Percentiles rank a stretch among this genome's conserved stretches.
These are phyloP conservation scores for Tubosaeta brunneosetosa DNA, from an alignment of 768 basidiomycete genomes.

Conservation along the genomic window DNA sequence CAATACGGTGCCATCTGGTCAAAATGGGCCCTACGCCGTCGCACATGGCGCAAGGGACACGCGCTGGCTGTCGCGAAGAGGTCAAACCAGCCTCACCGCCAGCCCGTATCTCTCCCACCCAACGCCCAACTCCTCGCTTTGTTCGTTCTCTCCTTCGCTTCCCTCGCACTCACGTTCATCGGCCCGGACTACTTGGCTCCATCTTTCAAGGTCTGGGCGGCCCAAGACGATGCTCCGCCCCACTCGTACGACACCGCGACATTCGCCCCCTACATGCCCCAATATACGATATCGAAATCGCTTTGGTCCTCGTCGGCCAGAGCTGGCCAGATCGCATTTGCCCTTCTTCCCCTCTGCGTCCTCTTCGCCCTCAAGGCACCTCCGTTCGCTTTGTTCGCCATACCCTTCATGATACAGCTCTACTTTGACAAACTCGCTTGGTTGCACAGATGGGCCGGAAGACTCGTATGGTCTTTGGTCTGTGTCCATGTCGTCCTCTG, in stretches of 20 bases:
- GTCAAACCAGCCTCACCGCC: constrained; percentile 33
- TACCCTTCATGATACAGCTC: constrained; percentile 57
- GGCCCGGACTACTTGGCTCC: constrained; percentile 70
- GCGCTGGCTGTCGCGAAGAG: constrained; percentile 32
- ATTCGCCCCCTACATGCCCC: constrained; percentile 40
- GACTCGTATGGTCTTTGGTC: constrained; percentile 63
- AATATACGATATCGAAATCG: constrained; percentile 59
- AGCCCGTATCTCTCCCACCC: constrained; percentile 50
- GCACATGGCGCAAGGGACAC: constrained; percentile 53
- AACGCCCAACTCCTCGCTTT: constrained; percentile 59
- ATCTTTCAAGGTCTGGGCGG: constrained; percentile 40
- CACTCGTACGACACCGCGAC: constrained; percentile 27
- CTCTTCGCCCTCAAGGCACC: constrained; percentile 67
- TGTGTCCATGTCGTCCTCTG: constrained; percentile 60
- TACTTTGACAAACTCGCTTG: constrained; percentile 71
- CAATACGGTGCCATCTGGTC: constrained; percentile 49
- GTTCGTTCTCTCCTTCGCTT: constrained; percentile 37
- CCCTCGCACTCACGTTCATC: constrained; percentile 46
- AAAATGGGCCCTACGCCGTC: constrained; percentile 53
- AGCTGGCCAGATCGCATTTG: constrained; percentile 66
- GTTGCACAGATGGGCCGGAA: constrained; percentile 67
- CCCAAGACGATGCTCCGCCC: constrained; percentile 25
- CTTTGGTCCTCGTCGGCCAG: constrained; percentile 70
- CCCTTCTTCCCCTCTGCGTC: constrained; percentile 65
- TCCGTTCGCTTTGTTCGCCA: constrained; percentile 68